phyloP scores from a whole-genome alignment of 1,284 basidiomycete species.

The Cutaneotrichosporon sp. region DNA sequence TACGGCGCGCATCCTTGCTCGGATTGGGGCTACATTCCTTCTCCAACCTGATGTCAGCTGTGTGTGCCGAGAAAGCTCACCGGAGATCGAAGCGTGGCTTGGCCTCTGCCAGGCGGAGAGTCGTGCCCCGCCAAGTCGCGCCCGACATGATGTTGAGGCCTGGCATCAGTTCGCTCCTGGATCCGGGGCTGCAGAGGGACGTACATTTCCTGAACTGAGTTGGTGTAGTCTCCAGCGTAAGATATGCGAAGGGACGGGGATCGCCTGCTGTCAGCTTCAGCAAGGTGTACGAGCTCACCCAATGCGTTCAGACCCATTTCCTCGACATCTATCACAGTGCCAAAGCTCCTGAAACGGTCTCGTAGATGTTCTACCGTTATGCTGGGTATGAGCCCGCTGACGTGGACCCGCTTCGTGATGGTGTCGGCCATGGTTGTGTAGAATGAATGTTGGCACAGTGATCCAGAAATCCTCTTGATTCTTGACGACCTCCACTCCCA shows the following conservation, averaged over 20 bases:
- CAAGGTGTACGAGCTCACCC: slow-evolving; percentile 31
- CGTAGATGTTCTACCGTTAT: slow-evolving; percentile 47
- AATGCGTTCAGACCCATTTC: slow-evolving; percentile 42
- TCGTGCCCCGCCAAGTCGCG: slow-evolving; percentile 50
- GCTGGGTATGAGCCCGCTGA: slow-evolving; percentile 47
- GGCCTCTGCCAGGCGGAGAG: slow-evolving; percentile 48
- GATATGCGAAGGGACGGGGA: slow-evolving; percentile 46
- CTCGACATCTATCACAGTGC: slow-evolving; percentile 45
- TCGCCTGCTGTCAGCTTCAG: slow-evolving; percentile 35
- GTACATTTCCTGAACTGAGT: slow-evolving; percentile 48
- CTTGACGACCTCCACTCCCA: slow-evolving; percentile 3
- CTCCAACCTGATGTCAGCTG: slow-evolving; percentile 24
- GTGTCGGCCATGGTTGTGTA: slow-evolving; percentile 21
- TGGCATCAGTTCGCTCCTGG: slow-evolving; percentile 16
- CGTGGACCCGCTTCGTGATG: slow-evolving; percentile 46
- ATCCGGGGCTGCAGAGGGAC: slow-evolving; percentile 9
- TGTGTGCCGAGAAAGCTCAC: slow-evolving; percentile 17
- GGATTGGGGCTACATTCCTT: slow-evolving; percentile 26
- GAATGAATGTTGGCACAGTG: background rate
- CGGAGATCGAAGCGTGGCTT: slow-evolving; percentile 36
- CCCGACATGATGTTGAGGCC: slow-evolving; percentile 52
- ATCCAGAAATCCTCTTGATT: slow-evolving; percentile 15
- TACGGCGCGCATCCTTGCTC: slow-evolving; percentile 19
- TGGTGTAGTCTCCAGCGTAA: slow-evolving; percentile 47
- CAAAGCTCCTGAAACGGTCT: slow-evolving; percentile 50